Percentiles rank a stretch among this genome's conserved stretches.
These are phyloP conservation scores for Beauveria pseudobassiana DNA, from an alignment of 2,329 filamentous ascomycete genomes.

Conservation along the genomic window DNA sequence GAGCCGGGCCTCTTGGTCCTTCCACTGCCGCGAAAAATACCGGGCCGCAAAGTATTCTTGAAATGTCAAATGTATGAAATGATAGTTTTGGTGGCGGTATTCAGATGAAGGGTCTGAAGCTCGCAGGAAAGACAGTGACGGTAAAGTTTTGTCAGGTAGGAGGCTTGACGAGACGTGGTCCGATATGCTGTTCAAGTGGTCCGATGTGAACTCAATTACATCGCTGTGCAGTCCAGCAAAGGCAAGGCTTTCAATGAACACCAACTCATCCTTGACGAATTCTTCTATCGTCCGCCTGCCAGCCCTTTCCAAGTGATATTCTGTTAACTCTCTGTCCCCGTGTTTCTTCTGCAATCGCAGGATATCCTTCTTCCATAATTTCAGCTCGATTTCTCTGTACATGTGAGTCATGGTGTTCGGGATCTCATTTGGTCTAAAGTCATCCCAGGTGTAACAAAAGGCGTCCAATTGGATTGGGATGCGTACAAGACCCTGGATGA, in stretches of 20 bases:
- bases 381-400: constrained; percentile 25
- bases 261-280: no score
- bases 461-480: constrained; percentile 39
- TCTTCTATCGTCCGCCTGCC: no score
- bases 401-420: constrained; percentile 31
- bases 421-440: no score
- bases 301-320: no score
- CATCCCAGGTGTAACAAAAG: constrained; percentile 28
- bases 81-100: constrained; percentile 21
- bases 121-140: constrained; percentile 29
- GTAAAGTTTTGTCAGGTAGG: neutral
- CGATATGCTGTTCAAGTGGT: neutral
- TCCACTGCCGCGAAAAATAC: constrained; percentile 29
- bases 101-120: constrained; percentile 21
- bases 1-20: no score
- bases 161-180: neutral
- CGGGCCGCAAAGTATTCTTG: constrained; percentile 35
- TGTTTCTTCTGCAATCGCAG: constrained; percentile 19
- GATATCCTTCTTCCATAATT: constrained; percentile 33
- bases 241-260: constrained; percentile 22
- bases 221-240: constrained; percentile 28
- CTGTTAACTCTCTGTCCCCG: no score
- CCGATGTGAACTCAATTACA: constrained; percentile 13
- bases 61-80: constrained; percentile 35
- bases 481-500: constrained; percentile 29